These are phyloP conservation scores for Epicoccum nigrum DNA, from an alignment of 2,329 filamentous ascomycete species.

Conservation along the genomic window DNA sequence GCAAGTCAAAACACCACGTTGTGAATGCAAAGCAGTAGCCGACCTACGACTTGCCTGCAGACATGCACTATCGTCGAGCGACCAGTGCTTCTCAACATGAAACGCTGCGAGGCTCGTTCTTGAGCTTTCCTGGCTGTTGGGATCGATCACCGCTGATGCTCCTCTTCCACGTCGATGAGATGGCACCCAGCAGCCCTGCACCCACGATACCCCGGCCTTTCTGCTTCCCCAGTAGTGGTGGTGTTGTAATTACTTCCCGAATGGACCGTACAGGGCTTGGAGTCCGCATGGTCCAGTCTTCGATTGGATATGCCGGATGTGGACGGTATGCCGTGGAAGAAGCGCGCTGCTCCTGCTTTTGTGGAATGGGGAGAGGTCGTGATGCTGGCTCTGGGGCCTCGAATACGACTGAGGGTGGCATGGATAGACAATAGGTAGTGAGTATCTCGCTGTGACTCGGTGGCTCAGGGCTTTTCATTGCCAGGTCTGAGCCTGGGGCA, in stretches of 20 bases:
- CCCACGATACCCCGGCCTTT: constrained; percentile 13
- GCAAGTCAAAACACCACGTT: too few relatives aligned
- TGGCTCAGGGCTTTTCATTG: constrained; percentile 5
- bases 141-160: constrained; percentile 12
- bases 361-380: constrained; percentile 26
- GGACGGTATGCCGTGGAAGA: constrained; percentile 28
- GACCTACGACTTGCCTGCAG: too few relatives aligned
- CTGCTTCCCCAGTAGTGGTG: constrained; percentile 22
- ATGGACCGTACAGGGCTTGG: constrained; percentile 37
- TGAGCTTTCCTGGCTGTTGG: neutral
- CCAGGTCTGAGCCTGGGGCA: constrained; percentile 3
- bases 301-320: constrained; percentile 32
- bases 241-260: constrained; percentile 29
- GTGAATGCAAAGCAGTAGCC: too few relatives aligned
- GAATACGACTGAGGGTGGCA: constrained; percentile 32
- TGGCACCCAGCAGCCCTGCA: constrained; percentile 26
- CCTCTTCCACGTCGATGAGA: constrained; percentile 35
- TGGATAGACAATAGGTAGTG: constrained; percentile 29
- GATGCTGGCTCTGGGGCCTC: constrained; percentile 17
- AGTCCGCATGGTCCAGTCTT: constrained; percentile 35
- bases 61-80: too few relatives aligned
- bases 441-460: constrained; percentile 7
- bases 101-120: neutral
- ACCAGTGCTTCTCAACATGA: constrained; percentile 1
- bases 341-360: constrained; percentile 19